Conservation (phyloP, 495 filamentous ascomycete genomes). For the Tuber aestivum region DNA sequence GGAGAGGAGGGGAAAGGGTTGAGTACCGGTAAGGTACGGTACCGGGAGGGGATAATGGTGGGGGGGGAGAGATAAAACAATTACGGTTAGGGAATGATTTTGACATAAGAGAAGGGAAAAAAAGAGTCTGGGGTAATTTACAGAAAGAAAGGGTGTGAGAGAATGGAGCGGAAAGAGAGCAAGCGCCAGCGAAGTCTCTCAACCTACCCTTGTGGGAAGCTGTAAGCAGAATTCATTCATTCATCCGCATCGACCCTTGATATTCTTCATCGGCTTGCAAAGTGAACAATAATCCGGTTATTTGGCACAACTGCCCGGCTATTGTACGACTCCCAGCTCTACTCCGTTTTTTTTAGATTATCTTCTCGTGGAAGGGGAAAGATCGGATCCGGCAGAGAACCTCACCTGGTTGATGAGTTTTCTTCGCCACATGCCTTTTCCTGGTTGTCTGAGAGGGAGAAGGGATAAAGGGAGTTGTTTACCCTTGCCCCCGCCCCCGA, state of each 20-base stretch:
- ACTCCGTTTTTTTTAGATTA: background rate
- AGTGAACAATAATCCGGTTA: constrained; percentile 37
- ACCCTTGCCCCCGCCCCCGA: background rate
- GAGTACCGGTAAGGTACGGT: no score
- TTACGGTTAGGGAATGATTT: background rate
- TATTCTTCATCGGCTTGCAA: constrained; percentile 34
- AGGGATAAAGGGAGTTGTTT: no score
- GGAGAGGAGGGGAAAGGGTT: no score
- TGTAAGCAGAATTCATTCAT: constrained; percentile 32
- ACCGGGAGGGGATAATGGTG: no score
- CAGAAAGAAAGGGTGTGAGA: constrained; percentile 19
- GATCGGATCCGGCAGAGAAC: background rate
- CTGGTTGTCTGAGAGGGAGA: background rate
- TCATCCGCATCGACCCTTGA: constrained; percentile 30
- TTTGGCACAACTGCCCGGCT: constrained; percentile 28
- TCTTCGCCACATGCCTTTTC: background rate
- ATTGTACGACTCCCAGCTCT: constrained; percentile 13
- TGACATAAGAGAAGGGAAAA: background rate
- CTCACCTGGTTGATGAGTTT: background rate
- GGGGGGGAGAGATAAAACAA: background rate
- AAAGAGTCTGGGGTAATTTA: constrained; percentile 35
- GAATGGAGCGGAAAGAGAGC: constrained; percentile 22
- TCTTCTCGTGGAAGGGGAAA: constrained; percentile 16
- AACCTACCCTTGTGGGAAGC: constrained; percentile 29
- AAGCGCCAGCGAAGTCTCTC: constrained; percentile 32